These are phyloP conservation scores for Naganishia sp. DNA, from an alignment of 1,284 basidiomycete genomes.

Conservation along the genomic window DNA sequence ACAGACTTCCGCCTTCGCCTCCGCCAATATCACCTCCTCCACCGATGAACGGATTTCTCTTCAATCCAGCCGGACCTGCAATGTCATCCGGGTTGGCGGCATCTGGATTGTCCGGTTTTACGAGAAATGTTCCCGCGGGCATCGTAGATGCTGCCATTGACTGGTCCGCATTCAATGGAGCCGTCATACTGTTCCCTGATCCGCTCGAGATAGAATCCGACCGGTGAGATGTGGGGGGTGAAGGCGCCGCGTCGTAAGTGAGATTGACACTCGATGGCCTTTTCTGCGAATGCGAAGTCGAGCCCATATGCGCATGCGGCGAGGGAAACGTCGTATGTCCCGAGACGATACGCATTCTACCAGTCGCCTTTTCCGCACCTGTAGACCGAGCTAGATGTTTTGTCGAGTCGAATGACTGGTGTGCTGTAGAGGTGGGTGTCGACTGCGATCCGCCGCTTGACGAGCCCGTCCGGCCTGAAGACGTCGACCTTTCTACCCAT, in stretches of 20 bases:
- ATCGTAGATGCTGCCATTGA: neutral
- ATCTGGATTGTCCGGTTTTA: slow-evolving; percentile 66
- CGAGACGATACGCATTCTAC: slow-evolving; percentile 33
- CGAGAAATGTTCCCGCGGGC: slow-evolving; percentile 68
- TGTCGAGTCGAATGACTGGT: slow-evolving; percentile 47
- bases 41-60: slow-evolving; percentile 42
- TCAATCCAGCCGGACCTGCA: slow-evolving; percentile 33
- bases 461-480: slow-evolving; percentile 40
- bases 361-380: slow-evolving; percentile 30
- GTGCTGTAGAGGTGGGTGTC: slow-evolving; percentile 60
- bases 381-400: slow-evolving; percentile 38
- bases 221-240: slow-evolving; percentile 9
- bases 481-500: slow-evolving; percentile 63
- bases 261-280: slow-evolving; percentile 24
- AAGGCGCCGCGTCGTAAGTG: slow-evolving; percentile 19
- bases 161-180: slow-evolving; percentile 13
- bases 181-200: slow-evolving; percentile 32
- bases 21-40: slow-evolving; percentile 28
- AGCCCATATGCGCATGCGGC: slow-evolving; percentile 28
- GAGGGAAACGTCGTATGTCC: slow-evolving; percentile 25
- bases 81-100: slow-evolving; percentile 32
- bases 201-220: slow-evolving; percentile 32
- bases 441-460: slow-evolving; percentile 65
- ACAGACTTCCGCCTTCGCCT: slow-evolving; percentile 61
- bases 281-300: slow-evolving; percentile 31